A percentile compares a stretch with the other conserved stretches of the same genome.
Conservation (phyloP, 2,329 filamentous ascomycete species). For the Sarocladiaceae sp. region DNA sequence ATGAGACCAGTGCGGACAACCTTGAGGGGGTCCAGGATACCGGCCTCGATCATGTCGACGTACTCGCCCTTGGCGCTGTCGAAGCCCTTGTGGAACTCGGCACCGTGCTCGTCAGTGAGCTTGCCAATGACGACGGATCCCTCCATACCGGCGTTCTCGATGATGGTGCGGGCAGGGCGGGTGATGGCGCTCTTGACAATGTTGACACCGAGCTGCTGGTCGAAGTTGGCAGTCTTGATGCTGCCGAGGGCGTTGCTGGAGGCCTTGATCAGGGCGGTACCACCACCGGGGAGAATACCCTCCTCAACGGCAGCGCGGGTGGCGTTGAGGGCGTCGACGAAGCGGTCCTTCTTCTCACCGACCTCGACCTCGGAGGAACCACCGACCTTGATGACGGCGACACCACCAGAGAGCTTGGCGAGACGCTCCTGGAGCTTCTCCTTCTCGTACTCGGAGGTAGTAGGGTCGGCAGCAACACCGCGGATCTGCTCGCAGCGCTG, state of each 20-base stretch:
- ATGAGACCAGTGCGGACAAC: constrained; percentile 94
- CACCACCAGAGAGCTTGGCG: constrained; percentile 97
- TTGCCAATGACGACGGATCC: constrained; percentile 96
- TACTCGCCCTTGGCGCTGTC: constrained; percentile 96
- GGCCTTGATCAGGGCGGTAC: constrained; percentile 96
- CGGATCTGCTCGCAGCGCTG: constrained; percentile 99
- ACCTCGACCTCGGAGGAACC: constrained; percentile 98
- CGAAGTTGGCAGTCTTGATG: constrained; percentile 90
- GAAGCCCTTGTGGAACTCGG: constrained; percentile 97
- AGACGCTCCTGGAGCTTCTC: constrained; percentile 99
- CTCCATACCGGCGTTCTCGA: constrained; percentile 96
- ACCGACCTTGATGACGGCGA: constrained; percentile 98
- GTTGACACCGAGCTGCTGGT: constrained; percentile 96
- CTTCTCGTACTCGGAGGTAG: constrained; percentile 98
- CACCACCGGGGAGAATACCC: constrained; percentile 97
- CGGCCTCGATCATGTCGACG: constrained; percentile 94
- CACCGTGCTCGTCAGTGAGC: constrained; percentile 86
- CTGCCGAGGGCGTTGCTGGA: constrained; percentile 77
- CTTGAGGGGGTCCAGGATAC: constrained; percentile 99
- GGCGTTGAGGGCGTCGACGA: constrained; percentile 96
- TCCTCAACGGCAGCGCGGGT: constrained; percentile 98
- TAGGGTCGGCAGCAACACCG: constrained; percentile 88
- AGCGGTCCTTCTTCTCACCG: constrained; percentile 99
- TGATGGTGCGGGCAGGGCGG: constrained; percentile 85
- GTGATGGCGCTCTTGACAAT: constrained; percentile 99